phyloP scores from a whole-genome alignment of 2,329 filamentous ascomycete species.

The Emmonsiellopsis sp. region DNA sequence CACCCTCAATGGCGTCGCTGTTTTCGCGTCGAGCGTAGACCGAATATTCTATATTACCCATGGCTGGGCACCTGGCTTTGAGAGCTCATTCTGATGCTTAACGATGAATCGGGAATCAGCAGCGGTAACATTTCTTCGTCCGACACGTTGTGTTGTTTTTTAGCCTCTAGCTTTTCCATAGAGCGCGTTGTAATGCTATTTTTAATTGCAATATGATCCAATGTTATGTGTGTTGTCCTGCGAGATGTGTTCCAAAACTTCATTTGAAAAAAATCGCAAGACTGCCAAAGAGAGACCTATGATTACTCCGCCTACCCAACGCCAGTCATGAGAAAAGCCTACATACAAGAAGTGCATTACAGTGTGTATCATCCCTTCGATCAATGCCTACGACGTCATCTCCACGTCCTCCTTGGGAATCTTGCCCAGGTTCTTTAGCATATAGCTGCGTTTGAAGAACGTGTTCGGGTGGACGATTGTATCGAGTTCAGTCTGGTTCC shows the following conservation, averaged over 20 bases:
- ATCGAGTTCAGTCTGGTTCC: constrained; percentile 69
- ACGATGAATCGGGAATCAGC: constrained; percentile 63
- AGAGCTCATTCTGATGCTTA: constrained; percentile 52
- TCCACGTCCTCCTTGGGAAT: constrained; percentile 42
- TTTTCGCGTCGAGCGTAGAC: constrained; percentile 63
- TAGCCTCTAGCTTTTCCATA: background rate
- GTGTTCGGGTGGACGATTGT: constrained; percentile 97
- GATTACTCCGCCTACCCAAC: background rate
- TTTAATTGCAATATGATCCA: background rate
- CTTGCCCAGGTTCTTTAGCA: constrained; percentile 69
- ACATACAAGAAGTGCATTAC: background rate
- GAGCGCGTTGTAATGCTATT: background rate
- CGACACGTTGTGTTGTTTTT: background rate
- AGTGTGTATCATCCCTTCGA: background rate
- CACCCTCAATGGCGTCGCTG: constrained; percentile 42
- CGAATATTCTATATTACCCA: constrained; percentile 41
- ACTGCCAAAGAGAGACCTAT: background rate
- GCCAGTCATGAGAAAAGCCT: background rate
- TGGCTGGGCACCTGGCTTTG: constrained; percentile 64
- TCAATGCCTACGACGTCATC: constrained; percentile 34
- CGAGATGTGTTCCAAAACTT: background rate
- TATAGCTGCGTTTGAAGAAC: constrained; percentile 91
- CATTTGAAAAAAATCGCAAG: background rate
- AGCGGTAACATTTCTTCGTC: constrained; percentile 49
- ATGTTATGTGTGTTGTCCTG: background rate